A percentile compares a stretch with the other conserved stretches of the same genome.
These are phyloP conservation scores for Rhododendron kiyosumense DNA, from an alignment of 148 eudicot genomes.

Conservation along the genomic window DNA sequence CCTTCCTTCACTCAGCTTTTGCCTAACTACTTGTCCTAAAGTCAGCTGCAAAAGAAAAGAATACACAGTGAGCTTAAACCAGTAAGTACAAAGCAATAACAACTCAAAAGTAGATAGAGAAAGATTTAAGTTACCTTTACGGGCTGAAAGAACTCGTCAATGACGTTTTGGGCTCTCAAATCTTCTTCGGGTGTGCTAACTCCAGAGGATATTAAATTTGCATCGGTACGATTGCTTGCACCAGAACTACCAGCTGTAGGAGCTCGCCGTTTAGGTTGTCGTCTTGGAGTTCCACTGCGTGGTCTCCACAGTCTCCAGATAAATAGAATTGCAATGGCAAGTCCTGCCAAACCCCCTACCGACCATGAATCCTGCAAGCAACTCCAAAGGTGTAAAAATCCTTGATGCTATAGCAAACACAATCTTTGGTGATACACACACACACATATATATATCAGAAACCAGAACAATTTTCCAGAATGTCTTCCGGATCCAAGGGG, in stretches of 20 bases:
- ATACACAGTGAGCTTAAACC: background rate
- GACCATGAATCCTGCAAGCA: slow-evolving; percentile 56
- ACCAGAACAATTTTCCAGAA: background rate
- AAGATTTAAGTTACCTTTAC: slow-evolving; percentile 39
- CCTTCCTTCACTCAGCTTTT: slow-evolving; percentile 86
- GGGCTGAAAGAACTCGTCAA: slow-evolving; percentile 79
- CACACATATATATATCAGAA: too few relatives aligned
- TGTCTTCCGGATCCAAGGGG: background rate
- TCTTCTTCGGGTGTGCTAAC: slow-evolving; percentile 48
- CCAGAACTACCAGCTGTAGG: slow-evolving; percentile 50
- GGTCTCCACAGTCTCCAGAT: slow-evolving; percentile 69
- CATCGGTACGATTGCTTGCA: slow-evolving; percentile 31
- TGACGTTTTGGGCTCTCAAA: slow-evolving; percentile 51
- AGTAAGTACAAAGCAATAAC: slow-evolving; percentile 7
- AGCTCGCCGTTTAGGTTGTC: slow-evolving; percentile 65
- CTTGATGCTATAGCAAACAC: background rate
- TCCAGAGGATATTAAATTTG: slow-evolving; percentile 23
- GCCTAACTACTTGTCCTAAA: slow-evolving; percentile 80
- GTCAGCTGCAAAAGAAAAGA: slow-evolving; percentile 58
- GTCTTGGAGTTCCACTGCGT: slow-evolving; percentile 56
- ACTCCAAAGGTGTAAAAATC: background rate
- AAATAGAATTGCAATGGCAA: slow-evolving; percentile 76
- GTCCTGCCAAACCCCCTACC: slow-evolving; percentile 74
- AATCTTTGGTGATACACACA: too few relatives aligned
- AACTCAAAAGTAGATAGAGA: slow-evolving; percentile 7